Evolutionary conservation across 768 basidiomycete species (phyloP), one percentile per base, ranked within the genome.

Genomic region (Mycena vitilis): DNA sequence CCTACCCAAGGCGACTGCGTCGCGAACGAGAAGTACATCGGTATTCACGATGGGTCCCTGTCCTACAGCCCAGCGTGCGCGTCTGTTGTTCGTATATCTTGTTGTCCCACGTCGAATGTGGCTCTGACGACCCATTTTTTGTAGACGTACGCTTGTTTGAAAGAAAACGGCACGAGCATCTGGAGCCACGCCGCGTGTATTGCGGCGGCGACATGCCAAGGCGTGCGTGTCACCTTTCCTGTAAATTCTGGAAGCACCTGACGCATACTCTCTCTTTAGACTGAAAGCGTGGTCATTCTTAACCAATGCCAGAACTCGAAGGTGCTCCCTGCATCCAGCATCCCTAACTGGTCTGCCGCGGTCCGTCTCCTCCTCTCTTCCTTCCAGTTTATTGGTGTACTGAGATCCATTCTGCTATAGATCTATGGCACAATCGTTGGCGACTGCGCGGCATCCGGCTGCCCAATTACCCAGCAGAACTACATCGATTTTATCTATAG

Each of bases 301-400:
- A 68, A 67, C 59, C 70, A 65, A 48, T 71, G 70, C 63, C 66
- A 68, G 54, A 68, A 69, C 56, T 52, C 60, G 8, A 23, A 42
- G 18, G 63, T 72, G 30, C 42, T 38, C 22, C 25, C 37, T n/a
- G 45, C 61, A 47, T 25, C 54, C 22, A 58, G 53, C 20, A 66
- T 70, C 37, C 69, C 69, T 34, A 52, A 70, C 59, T 30, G 61
- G 42, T 57, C 65, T 7, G 25, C 25, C 48, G 51, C 70, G 30
- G 60, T 66, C 11, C 48, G 68, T 64, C 36, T 63, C 18, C 18
- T 34, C 5, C 47, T 18, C 12, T 22, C 23, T 12, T 3, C 9
- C 25, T 30, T 49, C 49, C 48, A 52, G 5, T 25, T 53, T 22
- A 52, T 42, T 5, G 30, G 30, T 30, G 2, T 30, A 53, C 9